Base-by-base conservation (phyloP, 1,284 basidiomycete species). In the Leccinum fallax region DNA sequence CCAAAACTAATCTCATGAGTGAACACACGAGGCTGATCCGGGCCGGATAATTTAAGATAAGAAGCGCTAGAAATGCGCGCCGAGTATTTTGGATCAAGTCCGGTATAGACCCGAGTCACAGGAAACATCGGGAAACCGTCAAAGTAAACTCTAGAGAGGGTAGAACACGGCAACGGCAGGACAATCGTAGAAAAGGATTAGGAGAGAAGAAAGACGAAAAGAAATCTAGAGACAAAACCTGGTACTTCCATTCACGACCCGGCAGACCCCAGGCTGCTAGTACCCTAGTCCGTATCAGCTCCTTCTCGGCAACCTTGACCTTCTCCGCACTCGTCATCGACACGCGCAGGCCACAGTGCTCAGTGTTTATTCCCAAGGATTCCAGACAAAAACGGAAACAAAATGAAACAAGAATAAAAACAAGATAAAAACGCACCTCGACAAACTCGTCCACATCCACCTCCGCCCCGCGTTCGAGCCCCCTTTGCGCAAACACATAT, bases 371-470 rank as follows among this genome's bases (percentile, higher is more conserved):
- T 24, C 46, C 21, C 46, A 28, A 28, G n/a, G 24, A 26, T 32
- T 32, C 30, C 30, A n/a, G 26, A 52, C 26, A 26, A 30, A 53
- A 30, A 28, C 11, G 16, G 28, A 53, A 53, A 32, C 26, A 13
- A 53, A 21, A 30, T 3, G 30, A 32, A 32, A 32, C 30, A 32
- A 32, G 30, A 32, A 32, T 32, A 32, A 52, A 52, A 52, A 15
- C 13, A 24, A 48, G 43, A 48, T 48, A 51, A 53, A 21, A n/a
- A 34, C 51, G 5, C 65, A 92, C 89, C 84, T 94, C 92, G 53
- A 94, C 79, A 72, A 94, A 94, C 71, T 91, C 89, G 68, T 94
- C 87, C 69, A 92, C 86, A 65, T 87, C 86, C 53, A 94, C 74
- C 24, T 82, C 82, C 46, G 77, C 75, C 67, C 80, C 79, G 40